These are phyloP conservation scores for Naganishia sp. DNA, from an alignment of 1,284 basidiomycete genomes.

Conservation along the genomic window DNA sequence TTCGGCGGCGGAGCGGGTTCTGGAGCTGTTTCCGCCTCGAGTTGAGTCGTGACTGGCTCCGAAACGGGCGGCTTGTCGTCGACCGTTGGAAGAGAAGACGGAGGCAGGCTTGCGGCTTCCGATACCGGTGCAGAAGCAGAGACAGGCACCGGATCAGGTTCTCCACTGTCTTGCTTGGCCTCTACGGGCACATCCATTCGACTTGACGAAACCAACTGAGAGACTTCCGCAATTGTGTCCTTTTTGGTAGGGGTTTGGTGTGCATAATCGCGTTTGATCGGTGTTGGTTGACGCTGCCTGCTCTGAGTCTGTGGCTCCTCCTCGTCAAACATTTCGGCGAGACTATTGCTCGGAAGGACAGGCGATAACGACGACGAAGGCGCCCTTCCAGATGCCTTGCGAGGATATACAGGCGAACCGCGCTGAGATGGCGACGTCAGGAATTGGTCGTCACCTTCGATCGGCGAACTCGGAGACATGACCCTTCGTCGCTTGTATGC, in stretches of 20 bases:
- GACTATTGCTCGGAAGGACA: conserved; percentile 14
- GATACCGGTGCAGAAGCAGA: not conserved
- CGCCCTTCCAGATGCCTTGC: not conserved
- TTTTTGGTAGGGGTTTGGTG: not conserved
- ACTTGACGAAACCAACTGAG: not conserved
- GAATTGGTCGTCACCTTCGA: conserved; percentile 1
- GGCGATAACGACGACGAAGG: conserved; percentile 17
- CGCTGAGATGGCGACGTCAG: conserved; percentile 7
- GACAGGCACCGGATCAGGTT: not conserved
- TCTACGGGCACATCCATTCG: no score
- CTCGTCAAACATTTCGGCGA: conserved; percentile 22
- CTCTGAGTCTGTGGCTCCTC: not conserved
- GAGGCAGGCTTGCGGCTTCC: not conserved
- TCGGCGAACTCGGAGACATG: conserved; percentile 32
- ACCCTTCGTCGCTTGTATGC: conserved; percentile 25
- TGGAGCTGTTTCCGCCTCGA: not conserved
- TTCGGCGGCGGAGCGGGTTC: conserved; percentile 29
- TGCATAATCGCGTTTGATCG: not conserved
- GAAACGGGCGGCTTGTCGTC: not conserved
- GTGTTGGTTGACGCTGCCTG: not conserved
- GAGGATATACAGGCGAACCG: not conserved
- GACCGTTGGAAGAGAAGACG: not conserved
- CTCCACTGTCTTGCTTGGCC: not conserved
- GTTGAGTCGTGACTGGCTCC: not conserved
- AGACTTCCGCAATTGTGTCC: not conserved